phyloP scores from a whole-genome alignment of 208 protist genomes.

The Porcisia hertigi region DNA sequence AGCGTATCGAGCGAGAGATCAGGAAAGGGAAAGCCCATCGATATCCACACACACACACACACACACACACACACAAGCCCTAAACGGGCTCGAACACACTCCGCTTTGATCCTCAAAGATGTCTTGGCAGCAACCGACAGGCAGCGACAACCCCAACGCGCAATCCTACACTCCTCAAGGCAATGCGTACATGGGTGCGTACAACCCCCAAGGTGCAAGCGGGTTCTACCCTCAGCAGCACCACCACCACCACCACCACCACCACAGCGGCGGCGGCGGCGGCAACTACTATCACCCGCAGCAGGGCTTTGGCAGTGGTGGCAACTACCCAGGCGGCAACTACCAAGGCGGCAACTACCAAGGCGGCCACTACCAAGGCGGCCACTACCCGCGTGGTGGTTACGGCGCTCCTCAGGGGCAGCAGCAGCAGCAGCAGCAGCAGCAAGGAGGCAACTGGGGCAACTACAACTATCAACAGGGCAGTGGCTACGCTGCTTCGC shows the following conservation, averaged over 20 bases:
- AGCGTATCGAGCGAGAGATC: too few species aligned
- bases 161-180: conserved; percentile 24
- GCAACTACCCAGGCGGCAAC: conserved; percentile 22
- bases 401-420: conserved; percentile 10
- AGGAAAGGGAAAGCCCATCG: too few species aligned
- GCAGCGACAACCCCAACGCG: conserved; percentile 56
- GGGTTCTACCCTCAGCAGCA: conserved; percentile 31
- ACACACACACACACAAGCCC: neutral
- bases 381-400: conserved; percentile 26
- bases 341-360: conserved; percentile 5
- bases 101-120: conserved; percentile 18
- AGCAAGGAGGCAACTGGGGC: neutral
- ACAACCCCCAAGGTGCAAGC: conserved; percentile 21
- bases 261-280: neutral
- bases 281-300: conserved; percentile 40
- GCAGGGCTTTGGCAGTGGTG: neutral
- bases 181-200: conserved; percentile 1
- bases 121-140: conserved; percentile 76
- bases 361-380: conserved; percentile 10
- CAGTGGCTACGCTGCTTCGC: conserved; percentile 20
- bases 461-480: conserved; percentile 19
- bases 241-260: conserved; percentile 18
- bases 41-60: too few species aligned
- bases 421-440: conserved; percentile 10
- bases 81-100: neutral